Base-by-base conservation (phyloP, 192 early-diverging fungal genomes). In the Backusella westeae region DNA sequence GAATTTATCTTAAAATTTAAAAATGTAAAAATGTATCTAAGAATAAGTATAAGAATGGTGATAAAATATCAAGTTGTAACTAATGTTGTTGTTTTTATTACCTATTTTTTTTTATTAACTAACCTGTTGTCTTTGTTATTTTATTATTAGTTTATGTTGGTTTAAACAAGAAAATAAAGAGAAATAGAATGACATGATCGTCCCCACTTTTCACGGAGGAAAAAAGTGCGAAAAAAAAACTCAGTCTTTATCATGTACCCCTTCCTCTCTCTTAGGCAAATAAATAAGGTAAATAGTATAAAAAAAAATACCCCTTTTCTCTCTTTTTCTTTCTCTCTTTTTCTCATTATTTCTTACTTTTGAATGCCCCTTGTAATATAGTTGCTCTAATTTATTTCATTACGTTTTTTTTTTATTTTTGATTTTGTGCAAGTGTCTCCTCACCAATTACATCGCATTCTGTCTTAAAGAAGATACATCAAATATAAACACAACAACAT, bases 391-490 rank as follows among this genome's bases (percentile, higher is more conserved):
- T 69, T 39, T 69, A 39, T 69, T 23, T 36, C 19, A 19, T 69
- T 36, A 34, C 17, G 4, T n/a, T 36, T 69, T 69, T 69, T 36
- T 69, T 67, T 34, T 67, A 6, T 67, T 67, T 38, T 36, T 36
- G n/a, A 17, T 38, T 8, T 69, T 69, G 68, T 69, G 38, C 68
- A 39, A 69, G 19, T 41, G n/a, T 69, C 39, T 69, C n/a, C 67
- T 26, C 23, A 59, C 23, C 53, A 21, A 59, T 59, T 59, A 59
- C 53, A 59, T 59, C 21, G 21, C 56, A 63, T 63, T 32, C 56
- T 14, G 23, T 21, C 36, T 69, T 23, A 36, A 39, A 39, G 21
- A 69, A 21, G 23, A 26, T 34, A 34, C 67, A 32, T 17, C 14
- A n/a, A 19, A 67, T 38, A 69, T 39, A 38, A 69, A 23, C 17